Evolutionary conservation across 352 stramenopile genomes (phyloP).

Genomic region (Globisporangium carolinianum): DNA sequence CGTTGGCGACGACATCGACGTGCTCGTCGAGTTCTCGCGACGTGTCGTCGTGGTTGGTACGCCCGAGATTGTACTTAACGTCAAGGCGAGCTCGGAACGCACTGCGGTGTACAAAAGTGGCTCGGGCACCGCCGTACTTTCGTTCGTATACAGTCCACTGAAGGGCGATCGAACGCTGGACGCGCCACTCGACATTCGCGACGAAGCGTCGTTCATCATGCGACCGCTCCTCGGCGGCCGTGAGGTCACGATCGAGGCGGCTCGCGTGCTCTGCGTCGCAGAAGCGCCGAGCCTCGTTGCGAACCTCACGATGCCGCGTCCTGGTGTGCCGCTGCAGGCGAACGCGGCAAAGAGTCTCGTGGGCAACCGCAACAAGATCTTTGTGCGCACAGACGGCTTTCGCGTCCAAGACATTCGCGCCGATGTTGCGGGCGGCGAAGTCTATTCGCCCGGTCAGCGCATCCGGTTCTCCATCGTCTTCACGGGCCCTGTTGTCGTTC

Average conservation of each 20-base stretch:
- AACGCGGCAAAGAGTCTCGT: slow-evolving; percentile 54
- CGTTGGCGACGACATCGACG: slow-evolving; percentile 37
- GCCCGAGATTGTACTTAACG: slow-evolving; percentile 49
- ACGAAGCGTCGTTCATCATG: slow-evolving; percentile 36
- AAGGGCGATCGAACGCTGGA: slow-evolving; percentile 35
- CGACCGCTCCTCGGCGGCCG: slow-evolving; percentile 23
- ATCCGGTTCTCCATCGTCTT: slow-evolving; percentile 52
- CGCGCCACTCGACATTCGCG: slow-evolving; percentile 33
- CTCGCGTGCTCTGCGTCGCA: slow-evolving; percentile 34
- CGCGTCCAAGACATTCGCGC: slow-evolving; percentile 26
- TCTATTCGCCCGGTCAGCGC: slow-evolving; percentile 55
- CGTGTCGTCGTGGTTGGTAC: slow-evolving; percentile 32
- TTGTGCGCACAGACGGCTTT: slow-evolving; percentile 54
- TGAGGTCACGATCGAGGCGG: slow-evolving; percentile 19
- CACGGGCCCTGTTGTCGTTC: slow-evolving; percentile 31
- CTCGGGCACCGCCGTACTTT: slow-evolving; percentile 31
- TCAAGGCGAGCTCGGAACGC: slow-evolving; percentile 16
- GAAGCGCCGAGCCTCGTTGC: slow-evolving; percentile 23
- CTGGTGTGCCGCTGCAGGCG: slow-evolving; percentile 31
- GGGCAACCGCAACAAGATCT: slow-evolving; percentile 51
- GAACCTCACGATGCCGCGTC: slow-evolving; percentile 38
- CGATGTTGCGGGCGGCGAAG: slow-evolving; percentile 26
- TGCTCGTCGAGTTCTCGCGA: slow-evolving; percentile 52
- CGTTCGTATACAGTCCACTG: slow-evolving; percentile 43
- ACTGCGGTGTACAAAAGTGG: slow-evolving; percentile 47